Conservation (phyloP, 2,329 filamentous ascomycete species). For the Penicillium sp. region DNA sequence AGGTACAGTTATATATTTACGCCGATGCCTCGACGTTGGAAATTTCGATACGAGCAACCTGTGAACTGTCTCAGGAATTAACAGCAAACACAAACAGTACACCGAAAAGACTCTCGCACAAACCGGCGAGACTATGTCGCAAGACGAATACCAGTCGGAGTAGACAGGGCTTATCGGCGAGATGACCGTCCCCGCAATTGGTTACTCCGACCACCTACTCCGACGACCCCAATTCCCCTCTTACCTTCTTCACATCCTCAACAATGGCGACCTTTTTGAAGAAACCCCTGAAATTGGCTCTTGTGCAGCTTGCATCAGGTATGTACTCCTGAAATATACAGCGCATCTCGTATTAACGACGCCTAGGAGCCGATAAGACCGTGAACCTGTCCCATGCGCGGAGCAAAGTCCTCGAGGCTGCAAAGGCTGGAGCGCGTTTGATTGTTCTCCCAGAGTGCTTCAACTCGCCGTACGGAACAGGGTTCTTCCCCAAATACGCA, state of each 20-base stretch:
- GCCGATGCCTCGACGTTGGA: no score
- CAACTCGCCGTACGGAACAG: conserved; percentile 93
- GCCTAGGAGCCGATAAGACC: conserved; percentile 72
- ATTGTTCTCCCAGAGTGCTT: conserved; percentile 97
- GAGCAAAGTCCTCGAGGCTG: conserved; percentile 79
- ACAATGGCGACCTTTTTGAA: conserved; percentile 64
- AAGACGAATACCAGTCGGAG: not conserved
- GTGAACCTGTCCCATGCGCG: conserved; percentile 81
- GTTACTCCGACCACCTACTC: not conserved
- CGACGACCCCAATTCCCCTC: conserved; percentile 3
- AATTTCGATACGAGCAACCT: no score
- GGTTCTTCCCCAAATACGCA: conserved; percentile 89
- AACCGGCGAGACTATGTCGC: not conserved
- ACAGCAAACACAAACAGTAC: not conserved
- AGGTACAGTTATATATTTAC: no score
- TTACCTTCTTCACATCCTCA: conserved; percentile 7
- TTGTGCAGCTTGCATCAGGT: conserved; percentile 79
- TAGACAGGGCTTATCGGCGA: conserved; percentile 7
- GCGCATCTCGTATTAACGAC: not conserved
- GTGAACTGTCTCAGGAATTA: no score
- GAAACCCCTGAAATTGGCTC: conserved; percentile 75
- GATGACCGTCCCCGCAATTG: conserved; percentile 13
- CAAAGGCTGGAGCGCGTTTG: conserved; percentile 73
- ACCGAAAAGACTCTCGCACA: not conserved
- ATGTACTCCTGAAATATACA: conserved; percentile 6